Conservation (phyloP, 2,329 filamentous ascomycete species). For the Neoscytalidium dimidiatum region DNA sequence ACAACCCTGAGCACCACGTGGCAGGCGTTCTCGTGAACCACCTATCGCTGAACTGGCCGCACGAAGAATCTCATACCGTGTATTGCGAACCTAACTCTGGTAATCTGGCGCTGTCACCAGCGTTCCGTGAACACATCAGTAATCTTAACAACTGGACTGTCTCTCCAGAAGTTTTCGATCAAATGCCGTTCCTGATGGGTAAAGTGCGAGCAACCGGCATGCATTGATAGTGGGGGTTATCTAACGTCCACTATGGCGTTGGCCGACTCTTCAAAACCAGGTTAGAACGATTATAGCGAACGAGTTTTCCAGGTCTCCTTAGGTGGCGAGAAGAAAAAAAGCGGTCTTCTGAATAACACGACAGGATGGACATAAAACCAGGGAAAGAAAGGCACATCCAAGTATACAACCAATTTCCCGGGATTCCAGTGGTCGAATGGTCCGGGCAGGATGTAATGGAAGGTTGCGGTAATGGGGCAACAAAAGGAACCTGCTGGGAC, state of each 20-base stretch:
- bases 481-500: neutral
- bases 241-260: neutral
- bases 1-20: constrained; percentile 18
- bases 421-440: too few relatives aligned
- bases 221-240: neutral
- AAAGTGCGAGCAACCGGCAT: constrained; percentile 10
- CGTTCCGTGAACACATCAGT: constrained; percentile 30
- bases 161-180: constrained; percentile 24
- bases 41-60: constrained; percentile 13
- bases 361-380: too few relatives aligned
- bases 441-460: too few relatives aligned
- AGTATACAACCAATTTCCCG: too few relatives aligned
- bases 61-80: constrained; percentile 15
- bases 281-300: neutral
- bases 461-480: neutral
- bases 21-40: constrained; percentile 5
- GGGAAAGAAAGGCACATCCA: too few relatives aligned
- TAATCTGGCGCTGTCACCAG: constrained; percentile 2
- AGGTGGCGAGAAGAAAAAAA: neutral
- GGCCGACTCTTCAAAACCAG: neutral
- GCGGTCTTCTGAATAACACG: too few relatives aligned
- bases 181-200: constrained; percentile 23
- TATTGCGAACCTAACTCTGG: constrained; percentile 14
- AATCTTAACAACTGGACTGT: constrained; percentile 33
- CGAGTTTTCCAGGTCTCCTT: neutral